These are phyloP conservation scores for Teratosphaeria destructans DNA, from an alignment of 2,329 filamentous ascomycete species.

Conservation along the genomic window DNA sequence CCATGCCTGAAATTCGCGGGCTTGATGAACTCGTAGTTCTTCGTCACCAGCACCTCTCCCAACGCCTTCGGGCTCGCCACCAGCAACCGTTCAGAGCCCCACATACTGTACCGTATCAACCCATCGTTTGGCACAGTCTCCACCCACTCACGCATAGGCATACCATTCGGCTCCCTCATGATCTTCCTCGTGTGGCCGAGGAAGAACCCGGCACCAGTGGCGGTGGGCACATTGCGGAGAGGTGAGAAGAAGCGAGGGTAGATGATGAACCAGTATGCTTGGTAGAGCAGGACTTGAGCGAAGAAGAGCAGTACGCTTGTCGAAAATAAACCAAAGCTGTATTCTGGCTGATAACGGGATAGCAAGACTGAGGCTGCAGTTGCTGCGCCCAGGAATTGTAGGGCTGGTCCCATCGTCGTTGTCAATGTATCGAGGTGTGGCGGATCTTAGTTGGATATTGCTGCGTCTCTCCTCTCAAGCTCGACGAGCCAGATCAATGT, in stretches of 20 bases:
- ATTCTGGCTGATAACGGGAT: slow-evolving; percentile 24
- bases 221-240: slow-evolving; percentile 46
- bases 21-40: slow-evolving; percentile 43
- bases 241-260: slow-evolving; percentile 51
- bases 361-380: slow-evolving; percentile 17
- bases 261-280: slow-evolving; percentile 27
- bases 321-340: slow-evolving; percentile 25
- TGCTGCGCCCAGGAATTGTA: slow-evolving; percentile 4
- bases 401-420: slow-evolving; percentile 3
- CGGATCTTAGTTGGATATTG: not conserved
- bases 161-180: slow-evolving; percentile 31
- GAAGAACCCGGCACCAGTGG: slow-evolving; percentile 34
- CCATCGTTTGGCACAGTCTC: slow-evolving; percentile 45
- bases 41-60: slow-evolving; percentile 39
- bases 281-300: slow-evolving; percentile 25
- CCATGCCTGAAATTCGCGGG: slow-evolving; percentile 37
- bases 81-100: slow-evolving; percentile 36
- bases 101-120: slow-evolving; percentile 41
- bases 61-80: slow-evolving; percentile 38
- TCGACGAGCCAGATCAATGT: not conserved
- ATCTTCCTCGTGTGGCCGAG: slow-evolving; percentile 35
- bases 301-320: slow-evolving; percentile 33
- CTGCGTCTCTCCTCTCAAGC: not conserved
- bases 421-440: not conserved
- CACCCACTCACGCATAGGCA: slow-evolving; percentile 41